Conservation (phyloP, 257 asterid genomes). For the Orobanche coerulescens region DNA sequence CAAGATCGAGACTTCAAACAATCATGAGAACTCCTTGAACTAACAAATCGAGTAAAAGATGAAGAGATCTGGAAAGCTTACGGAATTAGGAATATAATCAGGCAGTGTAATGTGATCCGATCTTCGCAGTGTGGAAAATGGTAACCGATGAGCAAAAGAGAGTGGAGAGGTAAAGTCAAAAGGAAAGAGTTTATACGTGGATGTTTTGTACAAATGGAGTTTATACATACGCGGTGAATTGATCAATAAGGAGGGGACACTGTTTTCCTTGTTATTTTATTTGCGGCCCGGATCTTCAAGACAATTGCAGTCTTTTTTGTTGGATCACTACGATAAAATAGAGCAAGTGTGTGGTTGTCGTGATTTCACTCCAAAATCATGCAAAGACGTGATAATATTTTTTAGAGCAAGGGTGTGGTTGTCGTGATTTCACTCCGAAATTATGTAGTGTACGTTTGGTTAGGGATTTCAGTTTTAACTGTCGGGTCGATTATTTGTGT, state of each 20-base stretch:
- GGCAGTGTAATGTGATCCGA: constrained; percentile 22
- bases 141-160: not conserved
- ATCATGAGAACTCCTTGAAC: not conserved
- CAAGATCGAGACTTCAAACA: not conserved
- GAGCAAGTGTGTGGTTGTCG: too few species aligned
- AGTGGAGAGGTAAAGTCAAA: not conserved
- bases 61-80: constrained; percentile 8
- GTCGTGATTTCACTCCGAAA: too few species aligned
- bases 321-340: too few species aligned
- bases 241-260: not conserved
- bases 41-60: not conserved
- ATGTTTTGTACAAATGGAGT: not conserved
- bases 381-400: too few species aligned
- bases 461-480: too few species aligned
- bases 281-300: constrained; percentile 22
- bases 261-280: not conserved
- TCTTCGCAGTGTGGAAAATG: constrained; percentile 15
- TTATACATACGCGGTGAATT: constrained; percentile 24
- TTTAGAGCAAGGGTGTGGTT: too few species aligned
- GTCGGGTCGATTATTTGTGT: too few species aligned
- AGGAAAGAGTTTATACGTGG: constrained; percentile 6
- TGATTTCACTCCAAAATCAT: too few species aligned
- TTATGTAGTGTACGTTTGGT: too few species aligned
- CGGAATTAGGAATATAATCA: not conserved
- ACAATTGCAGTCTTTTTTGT: too few species aligned